phyloP scores from a whole-genome alignment of 2,329 filamentous ascomycete genomes.

The Colletotrichum acutatum region DNA sequence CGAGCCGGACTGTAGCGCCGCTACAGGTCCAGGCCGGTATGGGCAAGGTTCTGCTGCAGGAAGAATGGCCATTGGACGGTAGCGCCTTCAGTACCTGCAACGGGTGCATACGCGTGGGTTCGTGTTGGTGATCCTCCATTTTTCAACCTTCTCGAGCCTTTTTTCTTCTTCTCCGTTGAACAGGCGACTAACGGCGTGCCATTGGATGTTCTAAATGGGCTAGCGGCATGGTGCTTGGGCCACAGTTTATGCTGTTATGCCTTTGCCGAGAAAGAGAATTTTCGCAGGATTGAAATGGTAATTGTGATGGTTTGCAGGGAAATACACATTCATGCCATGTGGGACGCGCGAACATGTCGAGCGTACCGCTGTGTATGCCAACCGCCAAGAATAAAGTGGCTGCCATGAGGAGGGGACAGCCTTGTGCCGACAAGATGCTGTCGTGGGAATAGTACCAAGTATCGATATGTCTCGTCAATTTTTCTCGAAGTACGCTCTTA shows the following conservation, averaged over 20 bases:
- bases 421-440: neutral
- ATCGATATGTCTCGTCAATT: neutral
- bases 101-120: conserved; percentile 15
- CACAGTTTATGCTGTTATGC: conserved; percentile 11
- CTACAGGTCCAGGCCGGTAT: conserved; percentile 32
- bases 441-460: neutral
- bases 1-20: conserved; percentile 27
- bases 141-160: conserved; percentile 2
- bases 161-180: conserved; percentile 5
- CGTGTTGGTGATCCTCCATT: conserved; percentile 20
- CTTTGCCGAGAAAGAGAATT: neutral
- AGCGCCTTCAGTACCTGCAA: conserved; percentile 22
- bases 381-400: neutral
- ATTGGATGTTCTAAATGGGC: neutral
- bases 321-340: conserved; percentile 12
- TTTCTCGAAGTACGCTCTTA: neutral
- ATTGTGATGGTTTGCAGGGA: neutral
- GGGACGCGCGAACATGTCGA: neutral
- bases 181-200: neutral
- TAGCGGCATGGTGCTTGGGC: neutral
- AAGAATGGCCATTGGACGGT: conserved; percentile 19
- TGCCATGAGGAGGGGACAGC: neutral
- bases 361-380: neutral
- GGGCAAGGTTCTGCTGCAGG: conserved; percentile 24
- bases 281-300: neutral